phyloP scores from a whole-genome alignment of 768 basidiomycete species.

The Sarcodon sp. region DNA sequence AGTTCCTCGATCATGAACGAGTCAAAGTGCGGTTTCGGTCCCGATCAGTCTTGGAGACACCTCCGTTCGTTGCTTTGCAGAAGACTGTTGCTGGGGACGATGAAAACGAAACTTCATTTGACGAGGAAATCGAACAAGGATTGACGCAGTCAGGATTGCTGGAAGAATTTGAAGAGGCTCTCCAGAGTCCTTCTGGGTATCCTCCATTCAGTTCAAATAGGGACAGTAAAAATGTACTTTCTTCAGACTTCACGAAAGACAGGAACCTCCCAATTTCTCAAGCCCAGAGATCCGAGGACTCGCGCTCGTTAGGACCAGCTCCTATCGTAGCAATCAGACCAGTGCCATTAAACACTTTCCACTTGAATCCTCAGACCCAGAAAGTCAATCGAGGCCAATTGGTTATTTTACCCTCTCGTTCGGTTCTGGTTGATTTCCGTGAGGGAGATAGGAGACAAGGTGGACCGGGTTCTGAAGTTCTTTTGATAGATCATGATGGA shows the following conservation, averaged over 20 bases:
- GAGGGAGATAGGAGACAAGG: conserved; percentile 36
- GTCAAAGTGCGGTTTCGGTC: neutral
- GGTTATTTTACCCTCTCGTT: conserved; percentile 34
- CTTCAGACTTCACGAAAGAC: no score
- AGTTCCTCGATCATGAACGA: neutral
- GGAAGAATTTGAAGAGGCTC: neutral
- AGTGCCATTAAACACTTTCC: conserved; percentile 20
- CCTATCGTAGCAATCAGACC: conserved; percentile 24
- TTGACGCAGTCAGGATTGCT: neutral
- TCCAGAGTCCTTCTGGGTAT: neutral
- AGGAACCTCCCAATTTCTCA: no score
- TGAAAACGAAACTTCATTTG: no score
- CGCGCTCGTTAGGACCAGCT: no score
- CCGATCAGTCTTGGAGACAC: neutral
- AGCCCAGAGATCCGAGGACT: no score
- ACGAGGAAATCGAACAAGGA: no score
- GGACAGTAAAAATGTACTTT: no score
- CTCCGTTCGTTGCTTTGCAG: neutral
- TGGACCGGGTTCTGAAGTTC: conserved; percentile 30
- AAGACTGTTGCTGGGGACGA: no score
- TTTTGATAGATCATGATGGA: conserved; percentile 29
- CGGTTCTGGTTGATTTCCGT: conserved; percentile 43
- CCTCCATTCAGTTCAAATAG: no score
- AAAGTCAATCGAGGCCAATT: conserved; percentile 35
- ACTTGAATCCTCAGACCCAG: conserved; percentile 21